Base-by-base conservation (phyloP, 73 alveolate genomes). In the Tetrahymena thermophila region DNA sequence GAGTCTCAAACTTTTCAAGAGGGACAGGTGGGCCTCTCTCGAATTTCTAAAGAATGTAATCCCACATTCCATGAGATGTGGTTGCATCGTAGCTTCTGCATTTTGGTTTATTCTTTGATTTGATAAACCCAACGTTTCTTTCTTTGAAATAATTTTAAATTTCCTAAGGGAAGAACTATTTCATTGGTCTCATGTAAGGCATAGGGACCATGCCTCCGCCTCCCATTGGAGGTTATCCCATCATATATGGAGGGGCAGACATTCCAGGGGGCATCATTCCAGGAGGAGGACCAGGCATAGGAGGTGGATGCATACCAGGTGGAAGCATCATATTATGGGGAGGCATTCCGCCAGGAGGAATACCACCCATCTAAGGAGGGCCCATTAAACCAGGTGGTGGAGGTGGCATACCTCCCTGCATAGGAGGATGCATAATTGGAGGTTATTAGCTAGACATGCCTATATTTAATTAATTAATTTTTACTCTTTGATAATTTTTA, bases 21-120 rank as follows among this genome's bases (percentile, higher is more conserved):
- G 89, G 89, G 5, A 34, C 89, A 28, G 89, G 89, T n/a, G 89
- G 35, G 3, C 89, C 89, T 71, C 89, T 71, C 37, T 71, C 89
- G 11, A 71, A 71, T 71, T 71, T 71, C 37, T n/a, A 71, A 28
- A 28, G 89, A 71, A 71, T 71, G 37, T 71, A 71, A 0, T 85
- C 35, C 93, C 93, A 85, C 97, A 94, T 85, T 14, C 84, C 95
- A 84, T 94, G 93, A 85, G 93, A 85, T 34, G 93, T 94, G 34
- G 93, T 35, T 34, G 95, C 94, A 95, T 95, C 97, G 55, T 95
- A 95, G 10, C 85, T 83, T 31, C 97, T 43, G 94, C 97, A 95
- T 95, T 95, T 95, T 21, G 97, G 94, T 89, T 89, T 95, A n/a
- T 35, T 85, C 93, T 85, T 84, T 34, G 97, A 85, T 89, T 89